Conservation (phyloP, 768 basidiomycete genomes). For the Leccinum pellstonianum region DNA sequence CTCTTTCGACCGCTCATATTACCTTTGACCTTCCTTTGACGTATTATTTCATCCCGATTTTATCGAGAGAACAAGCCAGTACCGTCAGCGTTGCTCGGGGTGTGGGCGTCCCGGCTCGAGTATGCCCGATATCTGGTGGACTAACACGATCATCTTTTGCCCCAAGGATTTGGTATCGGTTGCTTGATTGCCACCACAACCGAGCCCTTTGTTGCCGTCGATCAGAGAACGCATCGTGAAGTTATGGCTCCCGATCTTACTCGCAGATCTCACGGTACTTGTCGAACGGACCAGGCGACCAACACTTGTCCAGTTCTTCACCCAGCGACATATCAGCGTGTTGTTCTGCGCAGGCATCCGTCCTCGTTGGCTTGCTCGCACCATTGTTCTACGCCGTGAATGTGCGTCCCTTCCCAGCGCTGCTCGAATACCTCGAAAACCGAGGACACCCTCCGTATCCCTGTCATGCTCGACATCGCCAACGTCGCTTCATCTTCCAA, state of each 20-base stretch:
- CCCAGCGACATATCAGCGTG: conserved; percentile 78
- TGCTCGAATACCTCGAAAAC: conserved; percentile 80
- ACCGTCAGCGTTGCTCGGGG: neutral
- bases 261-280: conserved; percentile 69
- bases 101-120: conserved; percentile 63
- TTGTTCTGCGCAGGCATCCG: conserved; percentile 73
- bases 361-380: conserved; percentile 67
- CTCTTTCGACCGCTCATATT: conserved; percentile 72
- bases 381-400: conserved; percentile 82
- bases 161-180: conserved; percentile 65
- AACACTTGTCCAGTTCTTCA: conserved; percentile 56
- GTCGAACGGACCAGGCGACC: conserved; percentile 58
- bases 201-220: conserved; percentile 65
- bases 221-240: conserved; percentile 56
- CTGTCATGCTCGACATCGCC: conserved; percentile 82
- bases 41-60: conserved; percentile 82
- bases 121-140: conserved; percentile 64
- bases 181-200: conserved; percentile 82
- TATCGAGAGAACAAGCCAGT: conserved; percentile 9
- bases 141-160: conserved; percentile 62
- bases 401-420: conserved; percentile 68
- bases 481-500: conserved; percentile 84
- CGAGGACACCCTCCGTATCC: conserved; percentile 85
- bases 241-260: conserved; percentile 68
- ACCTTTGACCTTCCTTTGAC: conserved; percentile 62